Evolutionary conservation across 2,329 filamentous ascomycete genomes (phyloP).

Genomic region (Metarhizium guizhouense): DNA sequence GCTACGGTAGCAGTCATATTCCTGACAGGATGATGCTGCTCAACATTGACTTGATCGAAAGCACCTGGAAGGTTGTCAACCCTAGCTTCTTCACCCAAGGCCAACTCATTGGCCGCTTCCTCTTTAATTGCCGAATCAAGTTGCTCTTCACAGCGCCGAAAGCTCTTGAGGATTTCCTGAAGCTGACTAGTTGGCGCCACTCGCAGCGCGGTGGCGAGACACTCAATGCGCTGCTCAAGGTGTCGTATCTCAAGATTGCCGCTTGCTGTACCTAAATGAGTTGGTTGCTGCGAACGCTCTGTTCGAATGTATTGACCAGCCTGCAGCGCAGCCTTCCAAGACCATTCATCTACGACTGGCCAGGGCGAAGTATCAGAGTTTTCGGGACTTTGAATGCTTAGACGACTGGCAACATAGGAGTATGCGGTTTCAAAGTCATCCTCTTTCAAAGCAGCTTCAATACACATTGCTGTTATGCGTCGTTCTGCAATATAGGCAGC

Average conservation of each 20-base stretch:
- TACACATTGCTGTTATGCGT: conserved; percentile 70
- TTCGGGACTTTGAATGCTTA: conserved; percentile 30
- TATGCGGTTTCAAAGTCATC: conserved; percentile 83
- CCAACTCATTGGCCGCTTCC: conserved; percentile 59
- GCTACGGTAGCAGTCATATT: conserved; percentile 25
- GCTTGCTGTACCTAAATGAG: conserved; percentile 50
- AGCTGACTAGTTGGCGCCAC: conserved; percentile 62
- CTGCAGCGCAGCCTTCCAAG: conserved; percentile 70
- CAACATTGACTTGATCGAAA: conserved; percentile 29
- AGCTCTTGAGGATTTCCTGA: conserved; percentile 66
- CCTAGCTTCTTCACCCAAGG: conserved; percentile 60
- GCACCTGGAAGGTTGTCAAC: conserved; percentile 46
- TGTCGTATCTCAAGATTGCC: conserved; percentile 57
- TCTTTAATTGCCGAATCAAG: conserved; percentile 56
- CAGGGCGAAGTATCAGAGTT: neutral
- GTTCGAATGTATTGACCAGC: conserved; percentile 66
- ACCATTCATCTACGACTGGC: conserved; percentile 49
- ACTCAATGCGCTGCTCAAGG: conserved; percentile 73
- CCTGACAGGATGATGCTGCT: conserved; percentile 15
- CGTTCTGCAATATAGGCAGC: conserved; percentile 39
- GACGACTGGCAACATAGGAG: conserved; percentile 67
- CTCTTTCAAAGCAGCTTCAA: conserved; percentile 66
- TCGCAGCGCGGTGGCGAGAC: conserved; percentile 65
- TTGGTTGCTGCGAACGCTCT: conserved; percentile 42
- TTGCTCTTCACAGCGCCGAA: conserved; percentile 71